Percentiles rank a stretch among this genome's conserved stretches.
Conservation (phyloP, 2,329 filamentous ascomycete species). For the Pezicula radicicola region DNA sequence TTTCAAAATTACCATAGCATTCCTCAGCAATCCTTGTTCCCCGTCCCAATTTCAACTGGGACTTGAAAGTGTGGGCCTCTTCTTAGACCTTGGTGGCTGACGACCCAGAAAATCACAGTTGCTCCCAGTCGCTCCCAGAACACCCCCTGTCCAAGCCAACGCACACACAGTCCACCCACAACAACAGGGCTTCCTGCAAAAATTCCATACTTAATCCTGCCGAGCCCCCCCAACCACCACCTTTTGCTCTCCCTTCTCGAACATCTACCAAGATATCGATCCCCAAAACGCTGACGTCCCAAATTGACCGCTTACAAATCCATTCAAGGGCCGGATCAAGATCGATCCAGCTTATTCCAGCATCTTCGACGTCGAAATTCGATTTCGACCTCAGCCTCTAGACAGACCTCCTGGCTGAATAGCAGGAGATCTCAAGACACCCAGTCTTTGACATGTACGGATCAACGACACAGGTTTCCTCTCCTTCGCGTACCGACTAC, state of each 20-base stretch:
- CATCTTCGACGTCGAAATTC: slow-evolving; percentile 20
- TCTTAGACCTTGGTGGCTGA: slow-evolving; percentile 10
- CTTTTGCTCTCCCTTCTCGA: slow-evolving; percentile 12
- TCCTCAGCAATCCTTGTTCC: slow-evolving; percentile 1
- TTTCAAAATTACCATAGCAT: slow-evolving; percentile 1
- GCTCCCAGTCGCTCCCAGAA: not conserved
- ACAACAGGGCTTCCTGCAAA: slow-evolving; percentile 10
- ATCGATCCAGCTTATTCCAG: slow-evolving; percentile 23
- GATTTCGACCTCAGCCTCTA: slow-evolving; percentile 20
- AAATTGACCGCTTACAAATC: slow-evolving; percentile 18
- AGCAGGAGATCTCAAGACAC: slow-evolving; percentile 18
- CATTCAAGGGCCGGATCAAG: slow-evolving; percentile 11
- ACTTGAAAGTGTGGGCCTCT: not conserved
- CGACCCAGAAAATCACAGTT: slow-evolving; percentile 5
- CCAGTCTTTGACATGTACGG: slow-evolving; percentile 32
- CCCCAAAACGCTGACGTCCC: slow-evolving; percentile 7
- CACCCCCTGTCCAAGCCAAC: slow-evolving; percentile 13
- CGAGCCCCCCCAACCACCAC: slow-evolving; percentile 13
- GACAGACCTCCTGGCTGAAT: slow-evolving; percentile 15
- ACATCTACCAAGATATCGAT: slow-evolving; percentile 11
- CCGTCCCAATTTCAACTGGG: not conserved
- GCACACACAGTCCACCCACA: slow-evolving; percentile 11
- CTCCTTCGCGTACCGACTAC: slow-evolving; percentile 32
- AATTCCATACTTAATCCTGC: slow-evolving; percentile 10
- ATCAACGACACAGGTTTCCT: slow-evolving; percentile 30